Conservation (phyloP, 805 yeast genomes). For the Spathaspora sp. region DNA sequence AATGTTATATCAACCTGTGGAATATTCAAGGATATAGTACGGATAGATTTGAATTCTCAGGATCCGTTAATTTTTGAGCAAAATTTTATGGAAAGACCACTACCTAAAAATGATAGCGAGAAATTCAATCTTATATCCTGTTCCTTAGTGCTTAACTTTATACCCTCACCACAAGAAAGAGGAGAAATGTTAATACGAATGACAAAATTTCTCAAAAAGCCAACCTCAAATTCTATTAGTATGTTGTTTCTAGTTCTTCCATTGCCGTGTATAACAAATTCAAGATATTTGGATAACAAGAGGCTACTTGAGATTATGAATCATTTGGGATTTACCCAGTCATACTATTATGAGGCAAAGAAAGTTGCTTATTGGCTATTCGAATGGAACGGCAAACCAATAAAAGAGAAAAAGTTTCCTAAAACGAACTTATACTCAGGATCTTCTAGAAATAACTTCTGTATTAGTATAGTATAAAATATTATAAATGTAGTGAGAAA, state of each 20-base stretch:
- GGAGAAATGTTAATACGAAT: constrained; percentile 76
- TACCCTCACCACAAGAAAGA: constrained; percentile 63
- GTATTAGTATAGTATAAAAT: constrained; percentile 23
- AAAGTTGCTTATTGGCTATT: constrained; percentile 75
- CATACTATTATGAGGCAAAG: constrained; percentile 53
- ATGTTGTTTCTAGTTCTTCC: constrained; percentile 80
- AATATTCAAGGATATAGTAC: constrained; percentile 46
- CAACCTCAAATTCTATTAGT: constrained; percentile 22
- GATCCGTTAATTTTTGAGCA: constrained; percentile 68
- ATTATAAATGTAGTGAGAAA: neutral
- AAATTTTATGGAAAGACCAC: constrained; percentile 78
- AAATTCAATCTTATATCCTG: constrained; percentile 70
- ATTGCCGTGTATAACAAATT: constrained; percentile 77
- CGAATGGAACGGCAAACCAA: constrained; percentile 38
- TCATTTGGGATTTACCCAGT: constrained; percentile 54
- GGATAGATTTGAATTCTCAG: constrained; percentile 82
- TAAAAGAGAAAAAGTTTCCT: constrained; percentile 12
- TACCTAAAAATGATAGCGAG: constrained; percentile 45
- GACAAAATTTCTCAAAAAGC: constrained; percentile 47
- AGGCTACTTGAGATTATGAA: constrained; percentile 45
- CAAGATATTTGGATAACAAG: constrained; percentile 64
- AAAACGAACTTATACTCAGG: constrained; percentile 59
- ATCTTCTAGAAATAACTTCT: constrained; percentile 64
- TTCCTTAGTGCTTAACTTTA: constrained; percentile 85
- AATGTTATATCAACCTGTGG: constrained; percentile 65